Base-by-base conservation (phyloP, 805 yeast species). In the Spathaspora girioi region DNA sequence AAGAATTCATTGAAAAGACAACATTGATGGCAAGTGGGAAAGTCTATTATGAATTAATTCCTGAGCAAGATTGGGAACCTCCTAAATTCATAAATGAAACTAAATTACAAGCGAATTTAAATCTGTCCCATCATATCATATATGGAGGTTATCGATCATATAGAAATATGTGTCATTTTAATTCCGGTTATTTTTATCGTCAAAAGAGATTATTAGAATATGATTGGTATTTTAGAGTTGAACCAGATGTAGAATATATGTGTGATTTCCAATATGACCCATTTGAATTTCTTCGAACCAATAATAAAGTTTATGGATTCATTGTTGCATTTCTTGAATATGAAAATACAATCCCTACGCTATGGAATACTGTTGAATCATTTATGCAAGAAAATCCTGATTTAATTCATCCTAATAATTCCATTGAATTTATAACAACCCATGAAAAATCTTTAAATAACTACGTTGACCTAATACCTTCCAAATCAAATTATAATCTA, bases 161-260 rank as follows among this genome's bases (percentile, higher is more conserved):
- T 59, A 61, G 86, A 48, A 81, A 80, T 62, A 82, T 82, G 87
- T 87, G 96, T 65, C 82, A 90, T 45, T 87, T 83, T 69, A 86
- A 86, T 66, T 77, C 86, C 8, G 94, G 94, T 1, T 71, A 69
- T 53, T 82, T 81, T 59, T 82, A 75, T 63, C 71, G 72, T 45
- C 72, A 81, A 54, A 71, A 74, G 29, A 69, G 71, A 43, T 57
- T 82, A 49, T 50, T 66, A 20, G 59, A 74, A 29, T 81, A 78
- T 60, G 81, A 76, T 45, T 82, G 83, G 71, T 79, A 79, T 52
- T 82, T 83, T 75, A 64, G 87, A 57, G 83, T 82, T 6, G 87
- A 82, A 56, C 86, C 86, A 1, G 80, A 79, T 46, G 79, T 82
- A 19, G 73, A 73, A 55, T 76, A 78, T 56, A 68, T 75, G 62